Evolutionary conservation across 352 stramenopile species (phyloP).

Genomic region (Globisporangium perplexum): DNA sequence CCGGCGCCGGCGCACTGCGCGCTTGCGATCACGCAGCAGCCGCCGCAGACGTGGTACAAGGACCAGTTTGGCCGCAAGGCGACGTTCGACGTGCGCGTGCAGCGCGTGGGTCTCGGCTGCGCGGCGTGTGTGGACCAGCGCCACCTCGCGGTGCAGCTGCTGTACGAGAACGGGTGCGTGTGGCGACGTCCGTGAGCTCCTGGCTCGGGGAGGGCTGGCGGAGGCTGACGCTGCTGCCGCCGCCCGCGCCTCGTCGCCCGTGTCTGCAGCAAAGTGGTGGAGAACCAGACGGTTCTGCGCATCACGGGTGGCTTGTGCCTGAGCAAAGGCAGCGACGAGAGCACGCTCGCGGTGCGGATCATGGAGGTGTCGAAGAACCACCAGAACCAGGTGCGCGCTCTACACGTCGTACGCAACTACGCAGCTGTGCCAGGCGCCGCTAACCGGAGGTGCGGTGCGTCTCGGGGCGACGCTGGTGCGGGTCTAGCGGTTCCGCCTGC

Average conservation of each 20-base stretch:
- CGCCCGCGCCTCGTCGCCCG: not conserved
- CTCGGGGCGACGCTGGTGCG: not conserved
- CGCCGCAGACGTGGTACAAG: conserved; percentile 69
- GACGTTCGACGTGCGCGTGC: conserved; percentile 53
- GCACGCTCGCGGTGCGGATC: conserved; percentile 53
- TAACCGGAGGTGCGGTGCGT: not conserved
- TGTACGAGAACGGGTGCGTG: conserved; percentile 60
- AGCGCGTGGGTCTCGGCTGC: conserved; percentile 25
- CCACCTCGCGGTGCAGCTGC: conserved; percentile 49
- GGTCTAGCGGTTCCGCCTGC: conserved; percentile 47
- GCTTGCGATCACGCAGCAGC: conserved; percentile 53
- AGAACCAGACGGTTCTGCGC: conserved; percentile 72
- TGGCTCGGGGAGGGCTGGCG: not conserved
- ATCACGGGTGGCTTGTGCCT: conserved; percentile 57
- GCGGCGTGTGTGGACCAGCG: conserved; percentile 39
- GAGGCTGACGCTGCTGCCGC: not conserved
- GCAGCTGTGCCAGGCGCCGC: not conserved
- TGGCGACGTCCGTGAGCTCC: not conserved
- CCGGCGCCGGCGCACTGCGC: conserved; percentile 16
- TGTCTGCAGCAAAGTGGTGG: conserved; percentile 42
- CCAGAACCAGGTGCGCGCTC: conserved; percentile 56
- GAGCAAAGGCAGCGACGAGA: conserved; percentile 40
- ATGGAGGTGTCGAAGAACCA: conserved; percentile 84
- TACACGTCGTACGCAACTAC: not conserved
- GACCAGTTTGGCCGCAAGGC: conserved; percentile 74